Evolutionary conservation across 1,284 basidiomycete species (phyloP).

Genomic region (Xerocomus nothofagi): DNA sequence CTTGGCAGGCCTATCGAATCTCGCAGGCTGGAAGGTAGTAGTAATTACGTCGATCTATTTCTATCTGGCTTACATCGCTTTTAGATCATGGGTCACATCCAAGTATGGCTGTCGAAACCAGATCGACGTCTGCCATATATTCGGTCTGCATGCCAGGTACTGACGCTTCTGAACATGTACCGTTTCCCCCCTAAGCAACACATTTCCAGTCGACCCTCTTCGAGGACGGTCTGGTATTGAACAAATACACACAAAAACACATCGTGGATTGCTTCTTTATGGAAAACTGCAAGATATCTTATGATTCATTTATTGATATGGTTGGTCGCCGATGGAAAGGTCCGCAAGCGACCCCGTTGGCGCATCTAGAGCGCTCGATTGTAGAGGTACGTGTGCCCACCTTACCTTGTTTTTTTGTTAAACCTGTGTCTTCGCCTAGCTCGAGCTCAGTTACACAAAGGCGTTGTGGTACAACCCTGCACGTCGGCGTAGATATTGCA

Average conservation of each 20-base stretch:
- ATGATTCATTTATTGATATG: constrained; percentile 42
- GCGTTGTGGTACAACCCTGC: constrained; percentile 68
- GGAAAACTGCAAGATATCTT: constrained; percentile 59
- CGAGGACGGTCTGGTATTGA: constrained; percentile 54
- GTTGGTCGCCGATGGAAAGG: constrained; percentile 42
- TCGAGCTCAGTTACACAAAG: constrained; percentile 56
- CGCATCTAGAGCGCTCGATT: constrained; percentile 53
- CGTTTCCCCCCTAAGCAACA: constrained; percentile 6
- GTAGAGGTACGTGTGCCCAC: constrained; percentile 47
- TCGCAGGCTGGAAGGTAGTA: constrained; percentile 64
- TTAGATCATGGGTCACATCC: constrained; percentile 53
- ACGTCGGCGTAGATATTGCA: constrained; percentile 60
- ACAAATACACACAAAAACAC: constrained; percentile 52
- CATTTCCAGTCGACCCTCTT: constrained; percentile 55
- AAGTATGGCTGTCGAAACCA: constrained; percentile 44
- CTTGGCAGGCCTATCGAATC: constrained; percentile 44
- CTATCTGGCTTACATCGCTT: constrained; percentile 1
- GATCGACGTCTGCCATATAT: constrained; percentile 51
- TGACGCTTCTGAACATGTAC: constrained; percentile 3
- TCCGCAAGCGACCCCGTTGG: constrained; percentile 36
- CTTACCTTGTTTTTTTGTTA: constrained; percentile 5
- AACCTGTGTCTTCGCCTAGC: constrained; percentile 39
- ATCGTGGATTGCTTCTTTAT: constrained; percentile 64
- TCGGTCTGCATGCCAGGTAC: constrained; percentile 60
- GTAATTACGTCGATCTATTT: not conserved